Evolutionary conservation across 1,284 basidiomycete genomes (phyloP), one percentile per base, ranked within the genome.

Genomic region (Peniophora sp.): DNA sequence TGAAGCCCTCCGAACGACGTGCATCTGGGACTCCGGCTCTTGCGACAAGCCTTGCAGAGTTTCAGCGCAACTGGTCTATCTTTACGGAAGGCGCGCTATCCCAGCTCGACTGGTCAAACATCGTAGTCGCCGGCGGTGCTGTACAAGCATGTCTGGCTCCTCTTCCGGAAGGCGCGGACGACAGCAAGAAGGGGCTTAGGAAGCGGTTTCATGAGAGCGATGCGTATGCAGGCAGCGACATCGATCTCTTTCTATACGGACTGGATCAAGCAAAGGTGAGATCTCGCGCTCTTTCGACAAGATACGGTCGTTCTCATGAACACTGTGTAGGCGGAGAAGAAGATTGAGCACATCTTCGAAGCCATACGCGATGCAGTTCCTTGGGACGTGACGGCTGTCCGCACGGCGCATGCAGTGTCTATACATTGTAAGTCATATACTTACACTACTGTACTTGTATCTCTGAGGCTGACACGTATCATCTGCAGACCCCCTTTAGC

Each of bases 191-290:
- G 49, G 65, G 74, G 0, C 74, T 75, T 50, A 69, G 79, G 52
- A 80, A 80, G 58, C 71, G 73, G 53, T 81, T 73, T 57, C 80
- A 82, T 54, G 67, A 67, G 9, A 64, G 59, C 10, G 27, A 32
- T 5, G 73, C 72, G 2, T 82, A 76, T 54, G 77, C 79, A 2
- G 74, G 77, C 0, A 81, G 79, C 1, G 79, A 83, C 59, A 67
- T 82, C n/a, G 79, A 83, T 60, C 62, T 83, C 10, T 83, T 82
- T 58, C 62, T 83, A 42, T 81, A 75, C 67, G 80, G 78, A 1
- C 58, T 82, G 61, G 74, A 70, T 12, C 64, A 73, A 17, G 75
- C 74, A 52, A 68, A 81, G n/a, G 43, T 45, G 9, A 18, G 43
- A 23, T 9, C 14, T 45, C 22, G 18, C 9, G 9, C 10, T 20